phyloP scores from a whole-genome alignment of 2,329 filamentous ascomycete genomes.

The Talaromyces sp. region DNA sequence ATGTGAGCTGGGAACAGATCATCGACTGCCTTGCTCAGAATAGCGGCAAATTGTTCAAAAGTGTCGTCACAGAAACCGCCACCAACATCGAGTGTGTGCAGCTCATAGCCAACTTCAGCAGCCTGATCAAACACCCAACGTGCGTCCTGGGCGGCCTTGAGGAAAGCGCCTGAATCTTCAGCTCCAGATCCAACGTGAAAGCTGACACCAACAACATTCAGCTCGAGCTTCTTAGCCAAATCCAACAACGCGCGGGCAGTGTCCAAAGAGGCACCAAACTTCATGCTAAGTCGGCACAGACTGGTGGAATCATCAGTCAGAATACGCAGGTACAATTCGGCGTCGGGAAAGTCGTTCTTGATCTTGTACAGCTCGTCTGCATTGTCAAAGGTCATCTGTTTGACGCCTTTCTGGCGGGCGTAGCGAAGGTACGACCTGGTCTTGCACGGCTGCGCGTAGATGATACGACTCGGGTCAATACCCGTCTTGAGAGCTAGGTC shows the following conservation, averaged over 20 bases:
- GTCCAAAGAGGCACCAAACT: slow-evolving; percentile 91
- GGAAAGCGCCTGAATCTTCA: slow-evolving; percentile 85
- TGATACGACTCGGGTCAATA: slow-evolving; percentile 83
- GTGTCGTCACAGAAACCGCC: slow-evolving; percentile 89
- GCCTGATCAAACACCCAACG: slow-evolving; percentile 86
- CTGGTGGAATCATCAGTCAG: slow-evolving; percentile 93
- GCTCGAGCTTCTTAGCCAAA: slow-evolving; percentile 73
- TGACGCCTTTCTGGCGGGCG: slow-evolving; percentile 77
- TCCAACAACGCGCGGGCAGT: slow-evolving; percentile 72
- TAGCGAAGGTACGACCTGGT: slow-evolving; percentile 96
- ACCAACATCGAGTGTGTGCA: slow-evolving; percentile 89
- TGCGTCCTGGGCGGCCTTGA: slow-evolving; percentile 86
- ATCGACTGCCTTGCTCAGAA: slow-evolving; percentile 76
- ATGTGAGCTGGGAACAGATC: slow-evolving; percentile 80
- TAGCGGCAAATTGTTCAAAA: slow-evolving; percentile 84
- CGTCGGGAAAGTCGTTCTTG: slow-evolving; percentile 82
- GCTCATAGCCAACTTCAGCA: slow-evolving; percentile 67
- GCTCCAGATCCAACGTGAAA: slow-evolving; percentile 98
- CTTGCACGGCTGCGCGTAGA: slow-evolving; percentile 99
- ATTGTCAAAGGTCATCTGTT: slow-evolving; percentile 99
- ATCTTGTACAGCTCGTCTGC: slow-evolving; percentile 97
- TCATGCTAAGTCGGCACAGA: slow-evolving; percentile 91
- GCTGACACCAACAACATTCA: slow-evolving; percentile 92
- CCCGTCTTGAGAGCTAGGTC: slow-evolving; percentile 83
- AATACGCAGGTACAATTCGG: slow-evolving; percentile 91